Evolutionary conservation across 2,329 filamentous ascomycete species (phyloP).

Genomic region (Xylariales sp.): DNA sequence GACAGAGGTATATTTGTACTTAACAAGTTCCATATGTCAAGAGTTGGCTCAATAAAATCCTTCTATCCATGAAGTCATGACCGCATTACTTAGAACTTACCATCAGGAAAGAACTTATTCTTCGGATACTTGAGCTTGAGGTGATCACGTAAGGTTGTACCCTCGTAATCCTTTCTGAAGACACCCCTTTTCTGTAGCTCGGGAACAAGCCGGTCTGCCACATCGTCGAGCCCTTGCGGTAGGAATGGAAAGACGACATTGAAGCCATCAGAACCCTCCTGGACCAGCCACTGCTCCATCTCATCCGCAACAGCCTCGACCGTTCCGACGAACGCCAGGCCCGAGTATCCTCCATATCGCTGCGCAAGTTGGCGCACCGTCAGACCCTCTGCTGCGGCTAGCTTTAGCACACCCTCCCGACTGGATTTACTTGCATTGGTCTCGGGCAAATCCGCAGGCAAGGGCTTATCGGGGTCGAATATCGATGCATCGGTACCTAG

Average conservation of each 20-base stretch:
- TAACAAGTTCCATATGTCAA: too few species aligned
- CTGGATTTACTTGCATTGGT: slow-evolving; percentile 50
- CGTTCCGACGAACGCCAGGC: slow-evolving; percentile 47
- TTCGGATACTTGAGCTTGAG: slow-evolving; percentile 44
- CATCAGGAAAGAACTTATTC: slow-evolving; percentile 30
- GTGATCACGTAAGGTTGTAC: slow-evolving; percentile 48
- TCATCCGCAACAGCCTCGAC: slow-evolving; percentile 44
- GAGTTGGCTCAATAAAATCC: too few species aligned
- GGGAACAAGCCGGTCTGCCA: slow-evolving; percentile 40
- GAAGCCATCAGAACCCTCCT: slow-evolving; percentile 47
- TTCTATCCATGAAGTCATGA: too few species aligned
- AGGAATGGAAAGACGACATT: slow-evolving; percentile 46
- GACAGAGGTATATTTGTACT: too few species aligned
- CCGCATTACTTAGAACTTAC: too few species aligned
- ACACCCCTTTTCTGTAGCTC: slow-evolving; percentile 46
- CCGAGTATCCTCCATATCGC: slow-evolving; percentile 44
- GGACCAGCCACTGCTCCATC: slow-evolving; percentile 40
- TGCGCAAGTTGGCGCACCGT: slow-evolving; percentile 48
- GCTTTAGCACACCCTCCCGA: slow-evolving; percentile 37
- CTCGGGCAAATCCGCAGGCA: slow-evolving; percentile 45
- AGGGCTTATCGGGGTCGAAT: slow-evolving; percentile 43
- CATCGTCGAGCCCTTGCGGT: slow-evolving; percentile 45
- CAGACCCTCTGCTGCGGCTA: slow-evolving; percentile 39
- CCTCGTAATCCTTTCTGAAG: slow-evolving; percentile 48
- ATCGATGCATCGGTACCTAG: slow-evolving; percentile 42